These are phyloP conservation scores for Lentinula lateritia DNA, from an alignment of 768 basidiomycete species.

Conservation along the genomic window DNA sequence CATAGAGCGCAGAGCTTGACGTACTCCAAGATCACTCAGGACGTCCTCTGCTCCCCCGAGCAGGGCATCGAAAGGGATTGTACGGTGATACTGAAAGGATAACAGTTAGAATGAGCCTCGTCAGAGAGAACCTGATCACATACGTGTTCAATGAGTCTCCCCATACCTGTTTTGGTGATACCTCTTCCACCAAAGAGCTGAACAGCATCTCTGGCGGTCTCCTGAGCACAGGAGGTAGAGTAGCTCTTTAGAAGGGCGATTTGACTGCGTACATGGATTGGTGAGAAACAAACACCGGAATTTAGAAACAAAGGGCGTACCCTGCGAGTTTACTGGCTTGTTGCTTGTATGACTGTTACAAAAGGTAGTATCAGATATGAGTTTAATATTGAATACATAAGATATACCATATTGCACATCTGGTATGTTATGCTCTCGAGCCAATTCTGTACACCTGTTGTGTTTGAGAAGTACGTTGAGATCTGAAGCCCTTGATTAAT, in stretches of 20 bases:
- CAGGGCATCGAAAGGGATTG: slow-evolving; percentile 63
- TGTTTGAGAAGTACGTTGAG: slow-evolving; percentile 11
- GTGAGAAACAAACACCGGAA: neutral
- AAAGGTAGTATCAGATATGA: neutral
- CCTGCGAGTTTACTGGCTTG: slow-evolving; percentile 74
- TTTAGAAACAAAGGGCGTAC: slow-evolving; percentile 26
- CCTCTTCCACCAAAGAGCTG: slow-evolving; percentile 87
- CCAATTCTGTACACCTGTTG: slow-evolving; percentile 60
- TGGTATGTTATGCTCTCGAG: slow-evolving; percentile 81
- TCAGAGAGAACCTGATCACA: slow-evolving; percentile 13
- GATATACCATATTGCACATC: slow-evolving; percentile 73
- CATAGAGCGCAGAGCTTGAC: slow-evolving; percentile 74
- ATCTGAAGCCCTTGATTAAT: neutral
- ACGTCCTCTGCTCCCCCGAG: slow-evolving; percentile 84
- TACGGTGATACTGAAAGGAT: slow-evolving; percentile 49
- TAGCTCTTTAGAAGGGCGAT: slow-evolving; percentile 71
- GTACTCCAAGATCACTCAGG: slow-evolving; percentile 74
- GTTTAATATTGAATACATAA: neutral
- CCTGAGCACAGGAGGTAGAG: slow-evolving; percentile 53
- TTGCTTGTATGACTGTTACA: slow-evolving; percentile 56
- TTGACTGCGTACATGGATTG: slow-evolving; percentile 32
- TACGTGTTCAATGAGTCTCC: slow-evolving; percentile 63
- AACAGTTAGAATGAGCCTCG: neutral
- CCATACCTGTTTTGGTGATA: slow-evolving; percentile 70
- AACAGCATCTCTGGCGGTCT: slow-evolving; percentile 67